Evolutionary conservation across 768 basidiomycete genomes (phyloP), one percentile per base, ranked within the genome.

Genomic region (Dioszegia crocea): DNA sequence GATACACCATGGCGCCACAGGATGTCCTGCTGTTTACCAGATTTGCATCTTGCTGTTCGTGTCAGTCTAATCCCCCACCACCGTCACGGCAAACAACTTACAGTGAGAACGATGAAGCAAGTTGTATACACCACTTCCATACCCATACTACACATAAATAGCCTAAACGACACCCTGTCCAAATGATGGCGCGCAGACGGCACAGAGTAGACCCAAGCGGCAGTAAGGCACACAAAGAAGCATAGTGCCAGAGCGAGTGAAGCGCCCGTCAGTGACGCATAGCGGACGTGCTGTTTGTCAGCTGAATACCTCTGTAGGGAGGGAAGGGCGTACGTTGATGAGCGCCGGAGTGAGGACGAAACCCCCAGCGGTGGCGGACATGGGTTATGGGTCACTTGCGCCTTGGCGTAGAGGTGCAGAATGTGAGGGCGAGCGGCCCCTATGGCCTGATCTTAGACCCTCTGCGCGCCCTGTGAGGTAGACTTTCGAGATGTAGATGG

Each of bases 141-240:
- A n/a, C 30, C 59, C 62, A 65, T 63, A 19, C 56, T 43, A 40
- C 59, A 59, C 17, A 61, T 30, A 11, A 68, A 45, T 38, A 68
- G 30, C 26, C 67, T 46, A 31, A 68, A 68, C 5, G 64, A 65
- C 1, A 68, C 57, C 5, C 67, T 29, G 41, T 68, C 54, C 3
- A 56, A 27, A 33, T 45, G 40, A 33, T 56, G 40, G 36, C 54
- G 27, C 4, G 53, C 53, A 6, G 31, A 38, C 14, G 49, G 49
- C 3, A 51, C 49, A 2, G 33, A 51, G 36, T 51, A 51, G 4
- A 51, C 19, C 49, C 31, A 51, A 4, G 23, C 23, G 2, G 49
- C 29, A 5, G 49, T 27, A n/a, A 51, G 21, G 33, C 49, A 51
- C 17, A 39, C 49, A 11, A 51, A 38, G 5, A 39, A n/a, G 23